A percentile compares a stretch with the other conserved stretches of the same genome.
Conservation (phyloP, 1,139 yeast genomes). For the Taphrina communis region DNA sequence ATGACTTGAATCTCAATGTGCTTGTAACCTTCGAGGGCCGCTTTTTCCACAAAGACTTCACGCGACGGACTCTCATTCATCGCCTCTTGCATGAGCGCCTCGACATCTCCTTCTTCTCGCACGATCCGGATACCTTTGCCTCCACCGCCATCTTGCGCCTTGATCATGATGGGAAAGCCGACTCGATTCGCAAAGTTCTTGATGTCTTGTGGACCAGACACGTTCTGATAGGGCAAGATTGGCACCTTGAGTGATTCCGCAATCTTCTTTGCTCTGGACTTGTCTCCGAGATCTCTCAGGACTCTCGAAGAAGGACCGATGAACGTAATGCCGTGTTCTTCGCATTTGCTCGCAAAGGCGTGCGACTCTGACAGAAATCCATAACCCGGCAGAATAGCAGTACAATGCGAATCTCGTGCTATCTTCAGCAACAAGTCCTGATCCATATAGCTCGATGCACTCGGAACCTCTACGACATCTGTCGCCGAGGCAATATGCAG, state of each 20-base stretch:
- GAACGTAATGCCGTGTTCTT: conserved; percentile 78
- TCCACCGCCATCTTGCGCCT: conserved; percentile 99
- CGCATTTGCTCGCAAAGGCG: conserved; percentile 88
- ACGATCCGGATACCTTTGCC: conserved; percentile 97
- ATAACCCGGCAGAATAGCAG: conserved; percentile 96
- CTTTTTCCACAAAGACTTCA: conserved; percentile 83
- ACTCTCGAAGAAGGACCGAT: conserved; percentile 74
- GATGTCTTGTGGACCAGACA: conserved; percentile 77
- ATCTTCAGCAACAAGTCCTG: conserved; percentile 84
- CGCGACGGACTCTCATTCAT: conserved; percentile 69
- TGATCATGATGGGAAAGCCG: conserved; percentile 92
- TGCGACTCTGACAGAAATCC: conserved; percentile 97
- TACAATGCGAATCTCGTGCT: conserved; percentile 79
- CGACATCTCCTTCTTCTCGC: conserved; percentile 74
- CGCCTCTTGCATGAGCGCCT: conserved; percentile 51
- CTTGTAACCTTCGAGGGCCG: conserved; percentile 85
- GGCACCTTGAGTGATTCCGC: conserved; percentile 91
- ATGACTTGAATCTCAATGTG: conserved; percentile 96
- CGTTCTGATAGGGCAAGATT: conserved; percentile 90
- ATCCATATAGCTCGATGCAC: conserved; percentile 87
- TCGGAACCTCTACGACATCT: conserved; percentile 67
- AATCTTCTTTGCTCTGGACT: conserved; percentile 94
- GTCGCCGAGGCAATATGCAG: conserved; percentile 94
- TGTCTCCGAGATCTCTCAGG: conserved; percentile 81
- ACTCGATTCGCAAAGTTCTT: conserved; percentile 73